A percentile compares a stretch with the other conserved stretches of the same genome.
Evolutionary conservation across 192 early-diverging fungal species (phyloP).

Genomic region (Podila minutissima): DNA sequence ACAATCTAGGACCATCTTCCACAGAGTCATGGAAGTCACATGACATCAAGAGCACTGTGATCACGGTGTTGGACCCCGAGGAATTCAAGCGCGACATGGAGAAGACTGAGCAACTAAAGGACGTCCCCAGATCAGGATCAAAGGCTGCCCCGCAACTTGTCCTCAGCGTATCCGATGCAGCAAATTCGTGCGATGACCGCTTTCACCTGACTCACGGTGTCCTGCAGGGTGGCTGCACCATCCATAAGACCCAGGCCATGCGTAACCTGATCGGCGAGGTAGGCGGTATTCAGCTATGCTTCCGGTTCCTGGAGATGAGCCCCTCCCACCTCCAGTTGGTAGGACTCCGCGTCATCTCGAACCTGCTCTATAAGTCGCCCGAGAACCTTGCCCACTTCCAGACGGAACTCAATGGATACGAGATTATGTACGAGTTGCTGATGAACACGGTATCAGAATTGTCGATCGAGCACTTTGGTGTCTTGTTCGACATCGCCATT

Average conservation of each 20-base stretch:
- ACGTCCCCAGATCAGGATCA: background rate
- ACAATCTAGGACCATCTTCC: constrained; percentile 48
- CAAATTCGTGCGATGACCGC: background rate
- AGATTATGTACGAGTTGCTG: constrained; percentile 35
- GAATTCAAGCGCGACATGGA: constrained; percentile 43
- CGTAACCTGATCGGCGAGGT: constrained; percentile 42
- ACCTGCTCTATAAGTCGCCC: constrained; percentile 53
- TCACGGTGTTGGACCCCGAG: constrained; percentile 37
- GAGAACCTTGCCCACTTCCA: constrained; percentile 51
- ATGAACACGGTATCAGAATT: constrained; percentile 30
- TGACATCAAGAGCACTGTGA: constrained; percentile 45
- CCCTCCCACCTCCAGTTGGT: constrained; percentile 48
- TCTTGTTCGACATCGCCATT: constrained; percentile 52
- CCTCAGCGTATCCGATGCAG: background rate
- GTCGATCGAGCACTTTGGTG: constrained; percentile 47
- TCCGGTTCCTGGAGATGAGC: constrained; percentile 49
- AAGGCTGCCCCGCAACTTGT: background rate
- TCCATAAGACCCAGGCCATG: constrained; percentile 51
- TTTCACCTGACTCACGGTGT: constrained; percentile 12
- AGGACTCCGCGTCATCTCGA: constrained; percentile 52
- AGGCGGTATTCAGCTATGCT: constrained; percentile 49
- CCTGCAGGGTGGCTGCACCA: constrained; percentile 46
- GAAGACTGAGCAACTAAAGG: background rate
- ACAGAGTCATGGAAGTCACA: constrained; percentile 42
- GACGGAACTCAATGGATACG: constrained; percentile 50